Evolutionary conservation across 768 basidiomycete species (phyloP), one percentile per base, ranked within the genome.

Genomic region (Auriscalpium vulgare): DNA sequence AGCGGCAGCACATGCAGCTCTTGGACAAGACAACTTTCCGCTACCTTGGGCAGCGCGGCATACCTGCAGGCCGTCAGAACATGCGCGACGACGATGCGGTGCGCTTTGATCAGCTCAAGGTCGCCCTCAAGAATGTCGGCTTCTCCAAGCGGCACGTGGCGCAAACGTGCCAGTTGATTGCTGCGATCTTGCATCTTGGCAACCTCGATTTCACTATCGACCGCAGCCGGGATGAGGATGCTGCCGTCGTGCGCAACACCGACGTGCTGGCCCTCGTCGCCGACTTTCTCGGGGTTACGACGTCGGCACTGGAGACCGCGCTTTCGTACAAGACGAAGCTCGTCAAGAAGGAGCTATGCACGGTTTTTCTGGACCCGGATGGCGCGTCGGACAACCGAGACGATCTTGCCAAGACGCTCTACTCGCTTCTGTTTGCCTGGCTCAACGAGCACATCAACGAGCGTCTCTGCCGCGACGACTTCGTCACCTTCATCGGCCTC

Each of bases 361-460:
- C 94, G 0, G 86, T 97, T 29, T 97, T 98, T 74, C 80, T 98
- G 47, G 95, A 98, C 67, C 85, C 90, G 0, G 95, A 98, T 66
- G 91, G 90, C 53, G 92, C 95, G 2, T 86, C 91, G 0, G 87
- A 89, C 65, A 97, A 97, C 62, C 78, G 95, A 47, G 95, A 98
- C 66, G 92, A 95, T 68, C 84, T 99, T 38, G 91, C 95, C 17
- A 88, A 93, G 68, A 88, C 91, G 0, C 79, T 98, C 0, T 98
- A 97, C 68, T 92, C 93, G 4, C 81, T 99, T 2, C 80, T 97
- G 17, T 98, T 98, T 65, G 85, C 91, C 3, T 98, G 95, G 95
- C 71, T 98, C 57, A 95, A 95, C 68, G 97, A 98, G 67, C 82
- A 91, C 67, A 87, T 98, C 75, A 98, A 98, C 68, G 88, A 97